phyloP scores from a whole-genome alignment of 2,329 filamentous ascomycete genomes.

The Monosporascus sp. region DNA sequence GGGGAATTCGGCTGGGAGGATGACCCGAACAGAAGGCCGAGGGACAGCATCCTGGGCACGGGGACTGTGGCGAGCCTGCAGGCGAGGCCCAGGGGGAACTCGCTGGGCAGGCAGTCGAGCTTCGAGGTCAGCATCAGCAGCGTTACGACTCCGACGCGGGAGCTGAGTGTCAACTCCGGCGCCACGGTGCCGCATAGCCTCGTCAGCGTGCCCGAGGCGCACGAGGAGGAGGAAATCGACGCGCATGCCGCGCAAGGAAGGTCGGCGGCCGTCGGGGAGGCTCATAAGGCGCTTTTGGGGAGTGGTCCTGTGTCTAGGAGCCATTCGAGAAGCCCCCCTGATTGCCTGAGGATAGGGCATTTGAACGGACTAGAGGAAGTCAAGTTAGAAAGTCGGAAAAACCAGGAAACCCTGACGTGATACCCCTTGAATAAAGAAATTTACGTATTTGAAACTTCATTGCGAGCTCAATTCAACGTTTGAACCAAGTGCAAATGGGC shows the following conservation, averaged over 20 bases:
- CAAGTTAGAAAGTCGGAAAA: conserved; percentile 13
- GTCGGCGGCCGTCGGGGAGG: conserved; percentile 1
- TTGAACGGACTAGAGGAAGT: conserved; percentile 18
- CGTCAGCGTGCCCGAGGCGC: conserved; percentile 23
- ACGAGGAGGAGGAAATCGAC: conserved; percentile 19
- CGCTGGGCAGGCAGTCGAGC: conserved; percentile 18
- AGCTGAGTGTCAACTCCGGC: not conserved
- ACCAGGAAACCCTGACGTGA: conserved; percentile 7
- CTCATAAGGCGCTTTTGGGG: conserved; percentile 5
- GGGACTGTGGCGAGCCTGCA: conserved; percentile 14
- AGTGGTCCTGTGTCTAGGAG: conserved; percentile 4
- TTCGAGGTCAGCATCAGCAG: conserved; percentile 16
- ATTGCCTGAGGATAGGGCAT: conserved; percentile 8
- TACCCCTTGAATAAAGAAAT: conserved; percentile 1
- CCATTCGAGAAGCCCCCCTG: conserved; percentile 1
- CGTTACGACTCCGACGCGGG: not conserved
- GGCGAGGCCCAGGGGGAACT: conserved; percentile 14
- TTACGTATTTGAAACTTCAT: no score
- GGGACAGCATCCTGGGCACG: conserved; percentile 9
- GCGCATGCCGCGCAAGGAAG: not conserved
- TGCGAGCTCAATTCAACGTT: not conserved
- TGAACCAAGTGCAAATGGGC: no score
- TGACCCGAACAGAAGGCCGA: conserved; percentile 1
- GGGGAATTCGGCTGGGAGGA: conserved; percentile 27
- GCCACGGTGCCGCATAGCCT: conserved; percentile 18